These are phyloP conservation scores for Phytophthora ohioensis DNA, from an alignment of 352 stramenopile species.

Conservation along the genomic window DNA sequence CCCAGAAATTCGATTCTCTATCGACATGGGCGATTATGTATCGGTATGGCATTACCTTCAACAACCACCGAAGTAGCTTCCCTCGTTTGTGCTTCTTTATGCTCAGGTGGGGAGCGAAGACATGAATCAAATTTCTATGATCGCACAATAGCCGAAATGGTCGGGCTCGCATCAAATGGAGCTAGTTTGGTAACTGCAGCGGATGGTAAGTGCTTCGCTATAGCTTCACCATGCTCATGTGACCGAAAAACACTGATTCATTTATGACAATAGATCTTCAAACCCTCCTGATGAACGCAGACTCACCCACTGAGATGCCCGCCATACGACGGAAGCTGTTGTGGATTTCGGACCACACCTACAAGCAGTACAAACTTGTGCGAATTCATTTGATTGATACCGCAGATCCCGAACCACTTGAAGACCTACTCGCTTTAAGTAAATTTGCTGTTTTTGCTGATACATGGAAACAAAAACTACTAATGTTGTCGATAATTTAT, in stretches of 20 bases:
- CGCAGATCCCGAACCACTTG: not conserved
- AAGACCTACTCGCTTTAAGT: not conserved
- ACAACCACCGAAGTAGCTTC: not conserved
- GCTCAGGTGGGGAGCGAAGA: conserved; percentile 1
- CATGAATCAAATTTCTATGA: not conserved
- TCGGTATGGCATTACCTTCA: not conserved
- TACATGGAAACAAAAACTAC: not conserved
- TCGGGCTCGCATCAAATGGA: not conserved
- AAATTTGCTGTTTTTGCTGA: not conserved
- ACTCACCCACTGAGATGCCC: not conserved
- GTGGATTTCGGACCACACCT: not conserved
- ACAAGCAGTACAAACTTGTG: conserved; percentile 2
- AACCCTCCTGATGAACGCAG: not conserved
- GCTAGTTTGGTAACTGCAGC: not conserved
- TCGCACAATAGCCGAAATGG: conserved; percentile 19
- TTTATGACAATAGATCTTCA: not conserved
- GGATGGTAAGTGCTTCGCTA: not conserved
- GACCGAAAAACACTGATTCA: not conserved
- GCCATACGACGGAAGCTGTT: not conserved
- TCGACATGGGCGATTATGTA: not conserved
- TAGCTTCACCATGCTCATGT: not conserved
- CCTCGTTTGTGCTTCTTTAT: not conserved
- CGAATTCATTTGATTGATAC: not conserved
- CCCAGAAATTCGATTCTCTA: not conserved
- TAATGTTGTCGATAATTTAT: not conserved